Percentiles rank a stretch among this genome's conserved stretches.
Evolutionary conservation across 257 asterid genomes (phyloP).

Genomic region (Fraxinus excelsior): DNA sequence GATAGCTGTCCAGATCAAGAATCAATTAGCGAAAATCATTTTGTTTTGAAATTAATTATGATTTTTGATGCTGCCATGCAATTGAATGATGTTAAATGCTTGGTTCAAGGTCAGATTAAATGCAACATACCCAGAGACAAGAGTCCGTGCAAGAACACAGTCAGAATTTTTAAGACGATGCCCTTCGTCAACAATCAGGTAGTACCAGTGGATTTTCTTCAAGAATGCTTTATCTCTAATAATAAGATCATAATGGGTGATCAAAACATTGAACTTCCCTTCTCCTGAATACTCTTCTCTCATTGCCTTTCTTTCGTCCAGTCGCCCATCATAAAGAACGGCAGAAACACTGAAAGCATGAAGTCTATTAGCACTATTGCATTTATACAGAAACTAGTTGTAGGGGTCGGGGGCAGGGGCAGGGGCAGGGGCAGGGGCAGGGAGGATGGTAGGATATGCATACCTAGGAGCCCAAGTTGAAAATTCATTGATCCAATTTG

Average conservation of each 20-base stretch:
- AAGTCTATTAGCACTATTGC: constrained; percentile 34
- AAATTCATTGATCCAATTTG: constrained; percentile 93
- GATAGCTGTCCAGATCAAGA: constrained; percentile 63
- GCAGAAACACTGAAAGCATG: constrained; percentile 64
- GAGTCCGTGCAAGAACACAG: constrained; percentile 90
- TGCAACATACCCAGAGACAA: constrained; percentile 73
- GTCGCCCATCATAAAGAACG: constrained; percentile 93
- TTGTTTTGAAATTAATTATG: not conserved
- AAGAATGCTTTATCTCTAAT: constrained; percentile 90
- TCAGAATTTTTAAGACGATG: constrained; percentile 93
- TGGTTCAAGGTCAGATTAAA: not conserved
- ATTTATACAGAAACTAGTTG: constrained; percentile 19
- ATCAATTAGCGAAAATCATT: constrained; percentile 29
- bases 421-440: too few relatives aligned
- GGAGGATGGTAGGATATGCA: constrained; percentile 18
- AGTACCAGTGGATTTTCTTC: constrained; percentile 89
- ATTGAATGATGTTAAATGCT: constrained; percentile 18
- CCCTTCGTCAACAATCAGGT: constrained; percentile 97
- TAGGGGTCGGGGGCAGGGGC: not conserved
- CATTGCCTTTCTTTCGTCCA: constrained; percentile 91
- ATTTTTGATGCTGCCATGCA: constrained; percentile 5
- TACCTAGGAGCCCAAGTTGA: constrained; percentile 94
- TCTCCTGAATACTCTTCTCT: constrained; percentile 88
- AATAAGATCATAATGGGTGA: constrained; percentile 95
- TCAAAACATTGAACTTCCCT: constrained; percentile 90